Evolutionary conservation across 805 yeast genomes (phyloP).

Genomic region (Hanseniaspora mollemarum): DNA sequence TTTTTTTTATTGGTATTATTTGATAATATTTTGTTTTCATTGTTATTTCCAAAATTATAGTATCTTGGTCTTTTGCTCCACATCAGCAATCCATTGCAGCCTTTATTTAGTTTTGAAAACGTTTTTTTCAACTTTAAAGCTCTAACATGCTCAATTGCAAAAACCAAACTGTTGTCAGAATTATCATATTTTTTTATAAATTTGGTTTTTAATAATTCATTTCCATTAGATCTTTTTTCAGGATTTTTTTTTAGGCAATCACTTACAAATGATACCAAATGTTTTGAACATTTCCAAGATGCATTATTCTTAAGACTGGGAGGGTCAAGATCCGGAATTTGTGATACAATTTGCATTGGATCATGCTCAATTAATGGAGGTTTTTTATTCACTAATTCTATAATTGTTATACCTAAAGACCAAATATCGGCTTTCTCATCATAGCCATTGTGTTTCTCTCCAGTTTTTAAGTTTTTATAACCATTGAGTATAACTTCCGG

Average conservation of each 20-base stretch:
- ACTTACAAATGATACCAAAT: conserved; percentile 44
- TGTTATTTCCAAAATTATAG: background rate
- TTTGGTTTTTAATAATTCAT: conserved; percentile 40
- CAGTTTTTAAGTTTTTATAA: conserved; percentile 24
- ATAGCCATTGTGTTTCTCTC: conserved; percentile 39
- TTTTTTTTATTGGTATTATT: too few species aligned
- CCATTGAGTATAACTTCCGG: conserved; percentile 70
- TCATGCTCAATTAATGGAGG: conserved; percentile 69
- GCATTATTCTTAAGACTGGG: conserved; percentile 35
- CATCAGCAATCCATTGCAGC: conserved; percentile 1
- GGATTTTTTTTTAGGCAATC: conserved; percentile 63
- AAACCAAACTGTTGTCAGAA: conserved; percentile 29
- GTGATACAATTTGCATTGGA: conserved; percentile 65
- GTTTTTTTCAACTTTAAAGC: background rate
- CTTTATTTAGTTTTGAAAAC: background rate
- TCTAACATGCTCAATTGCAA: conserved; percentile 31
- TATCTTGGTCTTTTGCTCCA: conserved; percentile 11
- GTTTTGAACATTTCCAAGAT: conserved; percentile 2
- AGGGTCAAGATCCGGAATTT: conserved; percentile 54
- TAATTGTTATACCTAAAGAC: conserved; percentile 88
- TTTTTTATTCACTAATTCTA: conserved; percentile 68
- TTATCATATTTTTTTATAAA: conserved; percentile 36
- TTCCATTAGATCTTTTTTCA: conserved; percentile 49
- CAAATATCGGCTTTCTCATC: conserved; percentile 85
- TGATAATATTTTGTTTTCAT: too few species aligned